Evolutionary conservation across 2,329 filamentous ascomycete genomes (phyloP).

Genomic region (Aspergillus viridinutans): DNA sequence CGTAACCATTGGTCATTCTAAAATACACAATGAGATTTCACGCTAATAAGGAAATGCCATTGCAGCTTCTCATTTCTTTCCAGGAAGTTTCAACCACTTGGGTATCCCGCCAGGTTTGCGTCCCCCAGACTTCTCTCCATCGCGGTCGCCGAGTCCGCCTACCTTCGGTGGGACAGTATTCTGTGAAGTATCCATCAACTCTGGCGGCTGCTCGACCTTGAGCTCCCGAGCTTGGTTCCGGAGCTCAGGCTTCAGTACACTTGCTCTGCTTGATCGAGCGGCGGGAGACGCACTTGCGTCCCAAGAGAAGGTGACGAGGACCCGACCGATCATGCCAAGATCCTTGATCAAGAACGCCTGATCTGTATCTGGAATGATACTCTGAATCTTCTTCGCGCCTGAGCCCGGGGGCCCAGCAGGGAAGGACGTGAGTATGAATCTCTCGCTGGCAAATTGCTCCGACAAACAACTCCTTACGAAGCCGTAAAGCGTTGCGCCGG

Average conservation of each 20-base stretch:
- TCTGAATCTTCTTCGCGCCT: conserved; percentile 18
- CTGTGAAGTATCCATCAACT: conserved; percentile 52
- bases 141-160: conserved; percentile 19
- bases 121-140: conserved; percentile 27
- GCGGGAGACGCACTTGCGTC: conserved; percentile 57
- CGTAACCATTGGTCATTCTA: background rate
- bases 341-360: conserved; percentile 60
- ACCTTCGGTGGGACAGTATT: conserved; percentile 40
- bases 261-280: conserved; percentile 46
- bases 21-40: background rate
- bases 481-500: conserved; percentile 66
- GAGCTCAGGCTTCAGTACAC: conserved; percentile 59
- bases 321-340: conserved; percentile 65
- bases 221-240: conserved; percentile 63
- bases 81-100: conserved; percentile 68
- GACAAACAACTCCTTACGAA: conserved; percentile 71
- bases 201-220: conserved; percentile 40
- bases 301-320: conserved; percentile 75
- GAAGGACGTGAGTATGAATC: conserved; percentile 68
- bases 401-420: conserved; percentile 17
- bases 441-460: conserved; percentile 49
- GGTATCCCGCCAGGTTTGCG: conserved; percentile 47
- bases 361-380: conserved; percentile 44
- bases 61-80: conserved; percentile 58
- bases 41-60: background rate